Conservation (phyloP, 2,329 filamentous ascomycete genomes). For the Periconia sp. region DNA sequence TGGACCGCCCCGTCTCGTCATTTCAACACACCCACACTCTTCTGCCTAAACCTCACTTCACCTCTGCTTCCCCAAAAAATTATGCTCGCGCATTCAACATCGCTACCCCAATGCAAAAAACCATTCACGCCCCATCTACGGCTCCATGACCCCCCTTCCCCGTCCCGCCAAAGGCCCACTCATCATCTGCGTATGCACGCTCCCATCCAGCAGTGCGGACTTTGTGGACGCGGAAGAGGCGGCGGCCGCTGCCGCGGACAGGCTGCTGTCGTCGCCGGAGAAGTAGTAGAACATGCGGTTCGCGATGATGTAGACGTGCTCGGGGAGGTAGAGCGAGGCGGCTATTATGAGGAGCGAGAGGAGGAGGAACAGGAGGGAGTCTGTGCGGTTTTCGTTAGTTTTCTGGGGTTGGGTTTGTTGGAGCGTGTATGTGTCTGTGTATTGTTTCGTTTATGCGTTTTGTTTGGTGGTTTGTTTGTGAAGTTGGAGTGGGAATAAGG, state of each 20-base stretch:
- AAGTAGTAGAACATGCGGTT: conserved; percentile 94
- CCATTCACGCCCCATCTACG: conserved; percentile 4
- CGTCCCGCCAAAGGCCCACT: conserved; percentile 8
- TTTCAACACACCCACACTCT: too few relatives aligned
- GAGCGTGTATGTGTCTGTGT: neutral
- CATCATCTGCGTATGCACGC: conserved; percentile 12
- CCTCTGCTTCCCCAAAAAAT: too few relatives aligned
- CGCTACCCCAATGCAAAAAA: too few relatives aligned
- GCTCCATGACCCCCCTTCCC: conserved; percentile 25
- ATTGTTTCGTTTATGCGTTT: neutral
- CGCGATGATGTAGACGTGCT: conserved; percentile 81
- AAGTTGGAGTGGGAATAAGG: conserved; percentile 1
- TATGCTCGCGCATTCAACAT: too few relatives aligned
- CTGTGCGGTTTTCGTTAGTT: conserved; percentile 50
- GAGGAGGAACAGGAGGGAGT: conserved; percentile 89
- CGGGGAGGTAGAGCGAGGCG: conserved; percentile 87
- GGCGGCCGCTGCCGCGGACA: conserved; percentile 5
- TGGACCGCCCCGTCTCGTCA: too few relatives aligned
- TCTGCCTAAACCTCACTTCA: too few relatives aligned
- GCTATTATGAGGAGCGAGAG: conserved; percentile 84
- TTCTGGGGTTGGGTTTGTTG: neutral
- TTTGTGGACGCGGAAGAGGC: conserved; percentile 5
- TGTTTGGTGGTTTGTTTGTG: neutral
- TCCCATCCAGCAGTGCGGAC: conserved; percentile 14
- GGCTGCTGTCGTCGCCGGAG: conserved; percentile 67